Conservation (phyloP, 805 yeast species). For the Kregervanrija fluxuum region DNA sequence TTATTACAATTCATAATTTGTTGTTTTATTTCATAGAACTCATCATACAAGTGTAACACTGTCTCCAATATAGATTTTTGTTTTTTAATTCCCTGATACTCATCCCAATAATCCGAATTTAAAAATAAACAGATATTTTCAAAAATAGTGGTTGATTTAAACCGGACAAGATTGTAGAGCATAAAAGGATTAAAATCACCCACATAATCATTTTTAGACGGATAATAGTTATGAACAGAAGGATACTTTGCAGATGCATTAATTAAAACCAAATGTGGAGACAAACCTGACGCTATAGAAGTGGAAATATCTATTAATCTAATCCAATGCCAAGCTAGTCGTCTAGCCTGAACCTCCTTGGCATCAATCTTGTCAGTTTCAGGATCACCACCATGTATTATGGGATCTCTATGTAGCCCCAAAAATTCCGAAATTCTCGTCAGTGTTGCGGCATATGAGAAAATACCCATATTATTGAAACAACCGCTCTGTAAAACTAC, state of each 20-base stretch:
- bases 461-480: conserved; percentile 9
- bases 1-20: conserved; percentile 9
- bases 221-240: conserved; percentile 9
- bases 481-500: conserved; percentile 7
- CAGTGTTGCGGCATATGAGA: conserved; percentile 9
- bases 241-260: conserved; percentile 12
- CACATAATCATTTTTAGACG: conserved; percentile 6
- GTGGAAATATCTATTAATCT: conserved; percentile 12
- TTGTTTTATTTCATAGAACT: conserved; percentile 3
- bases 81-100: conserved; percentile 5
- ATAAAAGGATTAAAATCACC: conserved; percentile 12
- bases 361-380: not conserved
- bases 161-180: conserved; percentile 6
- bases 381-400: conserved; percentile 9
- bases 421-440: conserved; percentile 12
- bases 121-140: conserved; percentile 12
- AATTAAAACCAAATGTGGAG: conserved; percentile 15
- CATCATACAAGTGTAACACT: conserved; percentile 9
- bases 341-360: conserved; percentile 8
- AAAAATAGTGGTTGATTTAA: conserved; percentile 12
- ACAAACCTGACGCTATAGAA: conserved; percentile 10
- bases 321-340: conserved; percentile 11
- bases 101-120: conserved; percentile 10
- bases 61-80: conserved; percentile 7
- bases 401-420: conserved; percentile 13